Percentiles rank a stretch among this genome's conserved stretches.
phyloP scores from a whole-genome alignment of 768 basidiomycete genomes.

The Lactarius pseudohatsudake region DNA sequence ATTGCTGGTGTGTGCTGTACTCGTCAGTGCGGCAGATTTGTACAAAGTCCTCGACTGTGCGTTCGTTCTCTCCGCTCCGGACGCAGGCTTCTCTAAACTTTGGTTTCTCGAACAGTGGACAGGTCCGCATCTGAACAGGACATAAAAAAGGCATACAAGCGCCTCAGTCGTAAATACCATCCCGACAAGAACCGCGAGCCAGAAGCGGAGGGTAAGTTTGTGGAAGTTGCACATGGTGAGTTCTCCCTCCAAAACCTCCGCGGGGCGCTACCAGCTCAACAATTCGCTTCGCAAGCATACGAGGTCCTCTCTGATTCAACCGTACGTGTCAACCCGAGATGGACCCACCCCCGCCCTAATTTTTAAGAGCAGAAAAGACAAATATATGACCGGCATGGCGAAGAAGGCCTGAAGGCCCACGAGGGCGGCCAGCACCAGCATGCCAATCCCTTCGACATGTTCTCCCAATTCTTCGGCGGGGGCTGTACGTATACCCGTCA shows the following conservation, averaged over 20 bases:
- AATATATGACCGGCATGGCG: slow-evolving; percentile 94
- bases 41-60: slow-evolving; percentile 83
- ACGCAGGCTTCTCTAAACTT: slow-evolving; percentile 27
- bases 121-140: slow-evolving; percentile 83
- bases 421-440: slow-evolving; percentile 78
- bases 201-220: slow-evolving; percentile 80
- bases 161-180: slow-evolving; percentile 83
- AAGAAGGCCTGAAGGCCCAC: slow-evolving; percentile 91
- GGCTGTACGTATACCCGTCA: slow-evolving; percentile 52
- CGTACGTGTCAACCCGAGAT: slow-evolving; percentile 43
- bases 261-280: slow-evolving; percentile 15
- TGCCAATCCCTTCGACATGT: slow-evolving; percentile 92
- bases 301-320: slow-evolving; percentile 88
- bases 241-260: slow-evolving; percentile 10
- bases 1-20: slow-evolving; percentile 37
- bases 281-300: slow-evolving; percentile 57
- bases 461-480: slow-evolving; percentile 88
- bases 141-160: slow-evolving; percentile 90
- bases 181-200: slow-evolving; percentile 94
- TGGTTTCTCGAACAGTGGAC: slow-evolving; percentile 46
- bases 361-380: slow-evolving; percentile 72
- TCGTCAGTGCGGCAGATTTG: slow-evolving; percentile 61
- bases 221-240: slow-evolving; percentile 87
- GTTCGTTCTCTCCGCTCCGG: slow-evolving; percentile 41
- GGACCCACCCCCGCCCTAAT: neutral